Conservation (phyloP, 768 basidiomycete genomes). For the Dendrothele bispora region DNA sequence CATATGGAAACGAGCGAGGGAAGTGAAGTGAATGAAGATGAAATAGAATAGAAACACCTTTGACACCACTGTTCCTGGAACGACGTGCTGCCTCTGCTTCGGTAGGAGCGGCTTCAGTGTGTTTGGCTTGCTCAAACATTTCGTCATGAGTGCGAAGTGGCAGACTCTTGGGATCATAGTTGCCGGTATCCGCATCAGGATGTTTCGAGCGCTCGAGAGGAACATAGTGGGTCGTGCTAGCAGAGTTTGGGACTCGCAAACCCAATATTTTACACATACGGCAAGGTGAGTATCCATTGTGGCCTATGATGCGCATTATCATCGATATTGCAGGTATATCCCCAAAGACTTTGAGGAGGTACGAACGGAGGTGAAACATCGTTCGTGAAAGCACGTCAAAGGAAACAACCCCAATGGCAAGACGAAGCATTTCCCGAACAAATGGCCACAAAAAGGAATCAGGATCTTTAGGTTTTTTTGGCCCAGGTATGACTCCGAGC, state of each 20-base stretch:
- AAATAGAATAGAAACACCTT: too few species aligned
- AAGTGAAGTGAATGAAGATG: too few species aligned
- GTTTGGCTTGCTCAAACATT: slow-evolving; percentile 5
- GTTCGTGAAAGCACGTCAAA: slow-evolving; percentile 14
- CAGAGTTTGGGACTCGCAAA: slow-evolving; percentile 28
- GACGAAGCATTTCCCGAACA: slow-evolving; percentile 22
- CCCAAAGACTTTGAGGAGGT: slow-evolving; percentile 20
- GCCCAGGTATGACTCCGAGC: slow-evolving; percentile 32
- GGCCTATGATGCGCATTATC: slow-evolving; percentile 28
- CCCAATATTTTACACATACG: too few species aligned
- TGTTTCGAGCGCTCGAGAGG: too few species aligned
- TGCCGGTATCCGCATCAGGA: slow-evolving; percentile 3
- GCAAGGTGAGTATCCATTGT: slow-evolving; percentile 26
- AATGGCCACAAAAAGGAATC: slow-evolving; percentile 31
- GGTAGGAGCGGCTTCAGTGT: slow-evolving; percentile 7
- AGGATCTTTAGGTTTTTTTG: slow-evolving; percentile 25
- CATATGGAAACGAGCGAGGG: slow-evolving; percentile 32
- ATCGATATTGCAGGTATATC: slow-evolving; percentile 28
- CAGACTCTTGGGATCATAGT: slow-evolving; percentile 10
- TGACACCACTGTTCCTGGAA: too few species aligned
- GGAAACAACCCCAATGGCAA: slow-evolving; percentile 23
- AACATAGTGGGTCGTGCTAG: slow-evolving; percentile 18
- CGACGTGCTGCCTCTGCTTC: slow-evolving; percentile 8
- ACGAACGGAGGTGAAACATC: slow-evolving; percentile 24
- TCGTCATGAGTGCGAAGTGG: slow-evolving; percentile 16